Conservation (phyloP, 2,329 filamentous ascomycete species). For the Fusarium circinatum region DNA sequence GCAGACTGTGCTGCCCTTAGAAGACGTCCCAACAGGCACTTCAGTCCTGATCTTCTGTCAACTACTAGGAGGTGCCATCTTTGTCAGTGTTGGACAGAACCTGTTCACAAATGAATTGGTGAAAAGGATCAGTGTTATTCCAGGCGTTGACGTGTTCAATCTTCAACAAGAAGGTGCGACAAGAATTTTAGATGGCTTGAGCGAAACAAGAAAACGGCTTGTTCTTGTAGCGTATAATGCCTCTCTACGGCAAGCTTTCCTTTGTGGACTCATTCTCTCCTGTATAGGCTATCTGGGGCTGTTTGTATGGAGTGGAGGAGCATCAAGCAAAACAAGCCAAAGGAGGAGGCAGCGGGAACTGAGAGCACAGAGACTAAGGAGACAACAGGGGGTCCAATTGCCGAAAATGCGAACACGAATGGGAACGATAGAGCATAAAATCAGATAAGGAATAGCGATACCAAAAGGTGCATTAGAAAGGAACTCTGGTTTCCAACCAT, state of each 20-base stretch:
- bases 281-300: not conserved
- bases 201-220: not conserved
- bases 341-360: not conserved
- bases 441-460: not conserved
- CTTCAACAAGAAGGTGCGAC: not conserved
- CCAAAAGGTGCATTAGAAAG: not conserved
- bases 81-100: conserved; percentile 20
- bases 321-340: not conserved
- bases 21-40: conserved; percentile 56
- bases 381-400: not conserved
- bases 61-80: conserved; percentile 52
- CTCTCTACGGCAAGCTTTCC: not conserved
- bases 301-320: not conserved
- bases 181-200: not conserved
- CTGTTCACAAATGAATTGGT: conserved; percentile 22
- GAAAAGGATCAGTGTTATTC: not conserved
- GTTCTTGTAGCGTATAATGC: not conserved
- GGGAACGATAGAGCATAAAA: not conserved
- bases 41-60: conserved; percentile 59
- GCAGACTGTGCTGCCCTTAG: conserved; percentile 53
- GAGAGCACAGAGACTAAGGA: not conserved
- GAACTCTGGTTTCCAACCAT: not conserved
- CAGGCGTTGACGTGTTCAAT: not conserved
- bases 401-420: not conserved
- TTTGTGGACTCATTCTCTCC: not conserved